Evolutionary conservation across 768 basidiomycete genomes (phyloP).

Genomic region (Mrakia blollopis): DNA sequence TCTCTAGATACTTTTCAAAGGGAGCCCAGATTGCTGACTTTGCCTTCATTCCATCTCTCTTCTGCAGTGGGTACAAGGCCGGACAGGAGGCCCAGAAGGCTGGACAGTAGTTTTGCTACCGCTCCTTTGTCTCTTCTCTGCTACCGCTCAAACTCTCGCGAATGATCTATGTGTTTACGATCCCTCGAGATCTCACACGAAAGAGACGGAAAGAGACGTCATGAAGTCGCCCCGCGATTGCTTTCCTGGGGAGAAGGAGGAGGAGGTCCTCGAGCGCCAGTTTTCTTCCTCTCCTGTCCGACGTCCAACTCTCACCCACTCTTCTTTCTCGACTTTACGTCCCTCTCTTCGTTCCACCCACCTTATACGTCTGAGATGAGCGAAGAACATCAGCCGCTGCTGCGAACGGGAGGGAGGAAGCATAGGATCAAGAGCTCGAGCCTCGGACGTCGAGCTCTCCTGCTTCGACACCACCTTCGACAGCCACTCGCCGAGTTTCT

Average conservation of each 20-base stretch:
- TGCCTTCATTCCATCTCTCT: background rate
- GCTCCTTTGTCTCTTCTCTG: background rate
- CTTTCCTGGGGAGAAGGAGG: background rate
- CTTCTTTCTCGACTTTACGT: background rate
- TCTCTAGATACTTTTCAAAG: too few species aligned
- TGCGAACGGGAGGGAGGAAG: background rate
- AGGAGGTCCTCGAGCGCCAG: background rate
- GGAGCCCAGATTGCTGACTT: too few species aligned
- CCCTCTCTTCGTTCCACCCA: background rate
- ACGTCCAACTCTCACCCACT: background rate
- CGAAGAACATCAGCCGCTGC: constrained; percentile 10
- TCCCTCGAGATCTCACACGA: background rate
- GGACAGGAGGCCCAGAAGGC: background rate
- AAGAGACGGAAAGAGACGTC: background rate
- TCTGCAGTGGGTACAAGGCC: background rate
- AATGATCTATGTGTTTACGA: constrained; percentile 6
- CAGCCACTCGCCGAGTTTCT: constrained; percentile 1
- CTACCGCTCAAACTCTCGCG: background rate
- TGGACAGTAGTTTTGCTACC: background rate
- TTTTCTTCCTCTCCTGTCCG: background rate
- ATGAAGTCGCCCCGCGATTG: background rate
- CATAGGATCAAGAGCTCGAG: background rate
- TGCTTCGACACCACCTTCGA: background rate
- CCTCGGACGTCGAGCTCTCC: background rate
- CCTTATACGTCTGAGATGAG: background rate